Percentiles rank a stretch among this genome's conserved stretches.
phyloP scores from a whole-genome alignment of 192 early-diverging fungal genomes.

The Umbelopsis isabellina region DNA sequence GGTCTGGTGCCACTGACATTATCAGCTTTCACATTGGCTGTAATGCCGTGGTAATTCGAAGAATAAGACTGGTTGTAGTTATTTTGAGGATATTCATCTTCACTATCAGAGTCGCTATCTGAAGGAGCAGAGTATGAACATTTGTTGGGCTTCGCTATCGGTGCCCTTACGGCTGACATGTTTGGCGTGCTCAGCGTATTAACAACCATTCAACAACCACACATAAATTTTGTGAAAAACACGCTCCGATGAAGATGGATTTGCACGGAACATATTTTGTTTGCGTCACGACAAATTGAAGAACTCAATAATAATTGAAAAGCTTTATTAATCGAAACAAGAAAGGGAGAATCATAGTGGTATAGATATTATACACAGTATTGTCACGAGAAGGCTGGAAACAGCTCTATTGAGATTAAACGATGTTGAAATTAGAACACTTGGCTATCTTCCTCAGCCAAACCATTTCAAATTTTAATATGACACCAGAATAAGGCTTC shows the following conservation, averaged over 20 bases:
- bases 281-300: not conserved
- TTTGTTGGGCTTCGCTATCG: not conserved
- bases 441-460: too few species aligned
- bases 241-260: not conserved
- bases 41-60: too few species aligned
- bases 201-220: not conserved
- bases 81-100: conserved; percentile 1
- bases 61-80: not conserved
- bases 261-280: not conserved
- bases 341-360: too few species aligned
- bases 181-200: not conserved
- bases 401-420: too few species aligned
- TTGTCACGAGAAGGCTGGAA: too few species aligned
- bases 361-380: too few species aligned
- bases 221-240: not conserved
- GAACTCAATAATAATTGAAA: not conserved
- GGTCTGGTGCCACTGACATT: not conserved
- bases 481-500: too few species aligned
- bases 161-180: not conserved
- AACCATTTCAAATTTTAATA: too few species aligned
- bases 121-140: conserved; percentile 12
- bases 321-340: not conserved
- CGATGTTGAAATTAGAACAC: too few species aligned
- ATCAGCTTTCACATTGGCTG: too few species aligned
- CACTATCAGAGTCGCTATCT: conserved; percentile 10